These are phyloP conservation scores for Vitis hybrid DNA, from an alignment of 177 flowering plant species.

Conservation along the genomic window DNA sequence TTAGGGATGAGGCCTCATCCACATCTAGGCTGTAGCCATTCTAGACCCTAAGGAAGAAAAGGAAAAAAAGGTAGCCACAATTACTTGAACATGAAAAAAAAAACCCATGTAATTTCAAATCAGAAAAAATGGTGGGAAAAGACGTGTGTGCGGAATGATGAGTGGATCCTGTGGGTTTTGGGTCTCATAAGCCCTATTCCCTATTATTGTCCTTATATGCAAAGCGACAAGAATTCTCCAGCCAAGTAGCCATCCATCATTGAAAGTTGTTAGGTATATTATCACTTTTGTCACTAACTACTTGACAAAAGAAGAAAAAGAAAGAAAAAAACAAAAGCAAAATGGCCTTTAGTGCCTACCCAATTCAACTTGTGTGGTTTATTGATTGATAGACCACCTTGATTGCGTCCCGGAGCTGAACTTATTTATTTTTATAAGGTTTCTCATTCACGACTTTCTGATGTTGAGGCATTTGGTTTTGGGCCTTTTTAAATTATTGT, in stretches of 20 bases:
- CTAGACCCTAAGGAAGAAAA: no score
- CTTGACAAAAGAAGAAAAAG: not conserved
- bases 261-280: slow-evolving; percentile 4
- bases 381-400: not conserved
- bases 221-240: not conserved
- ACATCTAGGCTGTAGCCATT: no score
- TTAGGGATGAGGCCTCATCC: no score
- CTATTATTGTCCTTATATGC: not conserved
- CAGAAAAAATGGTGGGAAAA: no score
- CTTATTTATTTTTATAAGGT: no score
- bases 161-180: not conserved
- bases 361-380: not conserved
- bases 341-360: not conserved
- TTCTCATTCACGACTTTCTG: no score
- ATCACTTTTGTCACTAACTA: slow-evolving; percentile 7
- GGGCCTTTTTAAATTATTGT: no score
- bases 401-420: not conserved
- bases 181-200: not conserved
- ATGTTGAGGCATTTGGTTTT: no score
- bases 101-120: no score
- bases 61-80: no score
- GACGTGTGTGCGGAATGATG: not conserved
- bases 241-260: not conserved
- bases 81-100: no score
- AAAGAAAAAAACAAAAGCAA: not conserved